A percentile compares a stretch with the other conserved stretches of the same genome.
These are phyloP conservation scores for Penicillium roqueforti DNA, from an alignment of 495 filamentous ascomycete species.

Conservation along the genomic window DNA sequence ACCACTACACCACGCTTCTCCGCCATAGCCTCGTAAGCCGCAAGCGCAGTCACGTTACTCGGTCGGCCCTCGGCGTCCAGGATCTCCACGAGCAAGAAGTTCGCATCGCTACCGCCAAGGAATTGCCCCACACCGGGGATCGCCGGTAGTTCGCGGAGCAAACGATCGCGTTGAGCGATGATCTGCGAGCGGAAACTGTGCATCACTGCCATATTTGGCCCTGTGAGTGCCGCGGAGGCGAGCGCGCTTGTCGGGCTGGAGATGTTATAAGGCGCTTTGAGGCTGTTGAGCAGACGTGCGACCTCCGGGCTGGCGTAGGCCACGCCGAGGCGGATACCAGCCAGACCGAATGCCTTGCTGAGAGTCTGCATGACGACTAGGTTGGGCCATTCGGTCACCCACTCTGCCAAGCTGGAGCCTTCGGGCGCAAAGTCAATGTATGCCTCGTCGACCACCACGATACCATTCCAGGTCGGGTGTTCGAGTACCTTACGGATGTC, in stretches of 20 bases:
- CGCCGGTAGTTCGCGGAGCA: slow-evolving; percentile 67
- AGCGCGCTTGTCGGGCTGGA: slow-evolving; percentile 80
- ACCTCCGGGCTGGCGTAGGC: slow-evolving; percentile 68
- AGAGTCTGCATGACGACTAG: slow-evolving; percentile 97
- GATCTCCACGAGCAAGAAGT: slow-evolving; percentile 89
- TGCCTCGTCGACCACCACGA: slow-evolving; percentile 91
- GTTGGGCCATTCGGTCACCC: slow-evolving; percentile 92
- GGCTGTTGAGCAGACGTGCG: slow-evolving; percentile 71
- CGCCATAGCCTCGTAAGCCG: slow-evolving; percentile 77
- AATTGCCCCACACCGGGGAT: slow-evolving; percentile 78
- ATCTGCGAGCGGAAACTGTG: slow-evolving; percentile 59
- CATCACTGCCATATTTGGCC: slow-evolving; percentile 68
- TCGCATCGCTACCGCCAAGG: slow-evolving; percentile 72
- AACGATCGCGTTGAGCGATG: slow-evolving; percentile 67
- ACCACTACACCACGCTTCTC: slow-evolving; percentile 90
- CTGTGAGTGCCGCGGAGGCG: slow-evolving; percentile 64
- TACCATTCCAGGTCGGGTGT: slow-evolving; percentile 92
- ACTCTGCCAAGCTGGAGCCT: slow-evolving; percentile 80
- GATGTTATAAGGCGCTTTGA: slow-evolving; percentile 96
- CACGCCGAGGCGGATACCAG: slow-evolving; percentile 77
- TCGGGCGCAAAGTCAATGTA: slow-evolving; percentile 92
- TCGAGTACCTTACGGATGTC: slow-evolving; percentile 70
- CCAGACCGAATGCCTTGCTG: slow-evolving; percentile 92
- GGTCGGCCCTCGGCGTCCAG: slow-evolving; percentile 65
- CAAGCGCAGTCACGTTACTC: slow-evolving; percentile 71